Evolutionary conservation across 805 yeast species (phyloP).

Genomic region (Metschnikowia rubicola): DNA sequence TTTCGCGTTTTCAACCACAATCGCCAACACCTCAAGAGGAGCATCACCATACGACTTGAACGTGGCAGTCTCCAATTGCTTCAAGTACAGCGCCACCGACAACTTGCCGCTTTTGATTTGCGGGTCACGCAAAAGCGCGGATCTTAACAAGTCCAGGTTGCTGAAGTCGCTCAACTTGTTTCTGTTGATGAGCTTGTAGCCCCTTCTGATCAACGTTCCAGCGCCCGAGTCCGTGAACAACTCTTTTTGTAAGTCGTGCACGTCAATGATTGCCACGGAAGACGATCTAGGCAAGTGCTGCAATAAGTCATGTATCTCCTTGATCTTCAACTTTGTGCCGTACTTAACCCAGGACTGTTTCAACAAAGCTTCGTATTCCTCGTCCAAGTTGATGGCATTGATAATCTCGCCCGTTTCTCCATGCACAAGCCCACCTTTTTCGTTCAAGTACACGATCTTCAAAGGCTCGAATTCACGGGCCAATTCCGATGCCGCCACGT

Average conservation of each 20-base stretch:
- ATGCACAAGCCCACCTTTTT: constrained; percentile 94
- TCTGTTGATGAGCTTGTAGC: constrained; percentile 79
- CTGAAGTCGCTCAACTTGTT: constrained; percentile 65
- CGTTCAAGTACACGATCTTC: constrained; percentile 93
- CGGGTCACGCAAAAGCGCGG: constrained; percentile 72
- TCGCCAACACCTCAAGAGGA: constrained; percentile 90
- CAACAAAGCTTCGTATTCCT: constrained; percentile 87
- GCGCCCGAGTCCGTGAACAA: constrained; percentile 98
- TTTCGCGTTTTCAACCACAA: constrained; percentile 51
- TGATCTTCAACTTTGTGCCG: constrained; percentile 96
- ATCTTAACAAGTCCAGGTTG: constrained; percentile 72
- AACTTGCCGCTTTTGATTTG: constrained; percentile 66
- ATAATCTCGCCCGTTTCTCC: constrained; percentile 90
- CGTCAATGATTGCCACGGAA: constrained; percentile 95
- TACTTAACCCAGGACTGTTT: constrained; percentile 97
- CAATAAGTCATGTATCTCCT: constrained; percentile 90
- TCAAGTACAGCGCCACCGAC: constrained; percentile 79
- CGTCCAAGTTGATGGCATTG: constrained; percentile 88
- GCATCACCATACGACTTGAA: constrained; percentile 92
- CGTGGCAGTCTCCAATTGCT: constrained; percentile 55
- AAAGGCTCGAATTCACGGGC: constrained; percentile 96
- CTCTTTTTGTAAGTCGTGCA: constrained; percentile 92
- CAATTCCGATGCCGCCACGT: constrained; percentile 97
- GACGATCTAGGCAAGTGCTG: constrained; percentile 95
- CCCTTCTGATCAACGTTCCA: constrained; percentile 96